Base-by-base conservation (phyloP, 2,329 filamentous ascomycete species). In the Colletotrichum aenigma region DNA sequence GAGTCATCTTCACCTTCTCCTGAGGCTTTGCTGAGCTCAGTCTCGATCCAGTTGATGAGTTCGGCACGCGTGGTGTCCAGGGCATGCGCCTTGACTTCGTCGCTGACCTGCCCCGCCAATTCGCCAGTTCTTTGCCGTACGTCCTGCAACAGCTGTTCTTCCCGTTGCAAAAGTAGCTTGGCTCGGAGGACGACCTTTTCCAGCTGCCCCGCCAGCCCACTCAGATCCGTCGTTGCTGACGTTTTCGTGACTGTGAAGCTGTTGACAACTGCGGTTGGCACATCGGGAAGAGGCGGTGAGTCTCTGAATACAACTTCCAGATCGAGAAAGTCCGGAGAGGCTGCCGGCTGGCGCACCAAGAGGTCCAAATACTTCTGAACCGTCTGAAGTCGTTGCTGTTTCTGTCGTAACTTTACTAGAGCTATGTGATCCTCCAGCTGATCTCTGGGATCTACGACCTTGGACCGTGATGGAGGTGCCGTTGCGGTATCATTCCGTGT, bases 41-140 rank as follows among this genome's bases (percentile, higher is more conserved):
- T 85, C 81, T 94, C 92, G 72, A 94, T 93, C 92, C 92, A 94
- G 72, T 83, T 86, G 74, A 94, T 93, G 66, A 94, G 86, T 76
- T 91, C 90, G 67, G 89, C 88, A 18, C 92, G 87, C 13, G 92
- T 90, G 9, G 84, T 84, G 56, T 87, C 88, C 12, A 94, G 83
- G 16, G 92, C 92, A 64, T 87, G 85, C 4, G 91, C 78, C 76
- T 89, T 90, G 18, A 85, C 82, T 69, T 80, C 78, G 16, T 83
- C 81, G 13, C 81, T 79, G 65, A 84, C 81, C 75, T 85, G 88
- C 24, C 89, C 85, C 13, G 55, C 48, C 13, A 68, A 32, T 5
- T 74, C 58, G 16, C 21, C 61, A 16, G 75, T 66, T 8, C 73
- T 71, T n/a, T 60, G 58, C n/a, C 77, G 64, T 36, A 69, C 66